phyloP scores from a whole-genome alignment of 192 early-diverging fungal genomes.

The Backusella australiensis region DNA sequence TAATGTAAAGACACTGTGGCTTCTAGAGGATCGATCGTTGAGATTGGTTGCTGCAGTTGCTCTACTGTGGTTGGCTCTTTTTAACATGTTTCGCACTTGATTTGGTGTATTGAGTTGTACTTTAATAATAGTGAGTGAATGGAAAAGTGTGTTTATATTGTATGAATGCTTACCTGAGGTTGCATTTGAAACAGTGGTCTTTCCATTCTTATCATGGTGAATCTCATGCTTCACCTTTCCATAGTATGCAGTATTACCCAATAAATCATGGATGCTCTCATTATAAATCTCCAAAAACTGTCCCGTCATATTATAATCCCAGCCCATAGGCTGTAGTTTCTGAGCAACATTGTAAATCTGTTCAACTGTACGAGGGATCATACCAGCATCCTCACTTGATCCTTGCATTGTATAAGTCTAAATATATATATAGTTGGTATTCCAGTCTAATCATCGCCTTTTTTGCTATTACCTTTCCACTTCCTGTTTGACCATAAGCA shows the following conservation, averaged over 20 bases:
- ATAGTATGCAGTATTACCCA: slow-evolving; percentile 44
- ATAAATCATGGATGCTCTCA: slow-evolving; percentile 84
- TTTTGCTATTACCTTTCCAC: slow-evolving; percentile 61
- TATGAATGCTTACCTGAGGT: slow-evolving; percentile 47
- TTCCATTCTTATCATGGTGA: slow-evolving; percentile 73
- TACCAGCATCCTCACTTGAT: slow-evolving; percentile 57
- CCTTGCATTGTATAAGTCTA: slow-evolving; percentile 80
- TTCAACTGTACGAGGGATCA: slow-evolving; percentile 92
- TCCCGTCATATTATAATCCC: slow-evolving; percentile 85
- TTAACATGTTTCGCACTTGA: slow-evolving; percentile 70
- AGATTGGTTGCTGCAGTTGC: slow-evolving; percentile 89
- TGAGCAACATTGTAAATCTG: slow-evolving; percentile 84
- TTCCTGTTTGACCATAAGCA: slow-evolving; percentile 94
- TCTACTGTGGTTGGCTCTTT: slow-evolving; percentile 77
- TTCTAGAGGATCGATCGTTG: slow-evolving; percentile 92
- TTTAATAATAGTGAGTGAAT: neutral
- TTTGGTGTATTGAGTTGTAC: slow-evolving; percentile 71
- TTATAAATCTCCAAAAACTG: slow-evolving; percentile 98
- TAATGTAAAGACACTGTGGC: slow-evolving; percentile 93
- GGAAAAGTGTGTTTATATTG: neutral
- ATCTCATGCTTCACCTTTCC: slow-evolving; percentile 78
- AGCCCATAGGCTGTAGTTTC: slow-evolving; percentile 72
- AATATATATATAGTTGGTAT: too few relatives aligned
- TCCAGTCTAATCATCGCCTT: neutral
- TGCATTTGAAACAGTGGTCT: slow-evolving; percentile 76